phyloP scores from a whole-genome alignment of 805 yeast genomes.

The Metschnikowia lochheadii region DNA sequence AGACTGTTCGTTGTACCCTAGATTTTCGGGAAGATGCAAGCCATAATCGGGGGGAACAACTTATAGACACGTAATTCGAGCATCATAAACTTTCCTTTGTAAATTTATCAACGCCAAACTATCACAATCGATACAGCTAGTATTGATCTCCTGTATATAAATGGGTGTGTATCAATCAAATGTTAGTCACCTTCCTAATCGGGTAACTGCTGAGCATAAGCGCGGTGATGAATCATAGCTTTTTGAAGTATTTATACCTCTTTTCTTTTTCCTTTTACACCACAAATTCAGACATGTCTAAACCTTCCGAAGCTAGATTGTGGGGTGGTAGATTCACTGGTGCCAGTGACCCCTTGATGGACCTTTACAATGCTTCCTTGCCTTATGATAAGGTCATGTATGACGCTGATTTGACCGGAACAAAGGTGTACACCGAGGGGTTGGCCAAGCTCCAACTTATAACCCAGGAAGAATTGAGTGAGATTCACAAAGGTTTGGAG shows the following conservation, averaged over 20 bases:
- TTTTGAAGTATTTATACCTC: neutral
- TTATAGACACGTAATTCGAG: neutral
- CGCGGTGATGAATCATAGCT: constrained; percentile 23
- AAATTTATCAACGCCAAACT: no score
- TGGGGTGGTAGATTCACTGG: constrained; percentile 99
- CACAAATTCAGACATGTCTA: constrained; percentile 10
- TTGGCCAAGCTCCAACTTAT: constrained; percentile 73
- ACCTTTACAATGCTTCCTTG: constrained; percentile 90
- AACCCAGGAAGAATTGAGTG: constrained; percentile 64
- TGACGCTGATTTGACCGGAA: constrained; percentile 89
- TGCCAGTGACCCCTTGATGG: constrained; percentile 96
- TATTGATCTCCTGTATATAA: neutral
- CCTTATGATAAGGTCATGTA: constrained; percentile 96
- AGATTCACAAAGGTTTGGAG: constrained; percentile 81
- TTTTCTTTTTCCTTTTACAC: neutral
- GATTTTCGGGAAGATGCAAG: constrained; percentile 96
- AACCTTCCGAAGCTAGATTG: constrained; percentile 66
- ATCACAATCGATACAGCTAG: no score
- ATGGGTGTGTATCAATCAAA: neutral
- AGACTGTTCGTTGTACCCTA: constrained; percentile 96
- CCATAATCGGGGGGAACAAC: constrained; percentile 50
- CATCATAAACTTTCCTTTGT: neutral
- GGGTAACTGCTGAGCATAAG: constrained; percentile 12
- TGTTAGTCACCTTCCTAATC: constrained; percentile 9
- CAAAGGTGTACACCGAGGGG: constrained; percentile 88